Percentiles rank a stretch among this genome's conserved stretches.
Evolutionary conservation across 495 filamentous ascomycete species (phyloP).

Genomic region (Pyrenula aspistea): DNA sequence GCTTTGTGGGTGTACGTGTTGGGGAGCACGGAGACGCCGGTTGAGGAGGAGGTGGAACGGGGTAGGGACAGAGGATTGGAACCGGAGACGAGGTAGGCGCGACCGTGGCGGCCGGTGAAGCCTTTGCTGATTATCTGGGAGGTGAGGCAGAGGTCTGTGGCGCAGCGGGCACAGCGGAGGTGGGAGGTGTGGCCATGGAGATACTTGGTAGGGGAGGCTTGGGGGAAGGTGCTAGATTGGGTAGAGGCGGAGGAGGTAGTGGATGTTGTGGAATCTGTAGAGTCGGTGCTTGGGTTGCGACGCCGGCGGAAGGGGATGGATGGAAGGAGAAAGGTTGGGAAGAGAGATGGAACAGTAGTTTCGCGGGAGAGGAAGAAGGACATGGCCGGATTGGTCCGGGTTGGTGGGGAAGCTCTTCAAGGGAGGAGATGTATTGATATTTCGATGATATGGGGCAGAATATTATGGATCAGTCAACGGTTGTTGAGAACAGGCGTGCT

Average conservation of each 20-base stretch:
- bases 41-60: slow-evolving; percentile 6
- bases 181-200: slow-evolving; percentile 40
- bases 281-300: slow-evolving; percentile 16
- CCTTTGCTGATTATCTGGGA: slow-evolving; percentile 81
- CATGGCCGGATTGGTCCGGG: background rate
- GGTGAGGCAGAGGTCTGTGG: slow-evolving; percentile 60
- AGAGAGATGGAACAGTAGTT: slow-evolving; percentile 4
- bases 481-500: too few species aligned
- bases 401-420: background rate
- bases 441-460: too few species aligned
- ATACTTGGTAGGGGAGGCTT: slow-evolving; percentile 20
- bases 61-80: slow-evolving; percentile 14
- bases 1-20: slow-evolving; percentile 50
- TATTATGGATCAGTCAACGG: too few species aligned
- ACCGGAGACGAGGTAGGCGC: slow-evolving; percentile 71
- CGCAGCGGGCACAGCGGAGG: slow-evolving; percentile 64
- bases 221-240: slow-evolving; percentile 4
- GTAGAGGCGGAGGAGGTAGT: slow-evolving; percentile 6
- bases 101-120: slow-evolving; percentile 88
- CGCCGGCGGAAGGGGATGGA: slow-evolving; percentile 35
- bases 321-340: slow-evolving; percentile 43
- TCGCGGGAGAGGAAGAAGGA: background rate
- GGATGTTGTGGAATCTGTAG: slow-evolving; percentile 8
- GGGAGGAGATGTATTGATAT: background rate
- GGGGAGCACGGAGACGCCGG: slow-evolving; percentile 21